These are phyloP conservation scores for Amphirosellinia nigrospora DNA, from an alignment of 495 filamentous ascomycete genomes.

Conservation along the genomic window DNA sequence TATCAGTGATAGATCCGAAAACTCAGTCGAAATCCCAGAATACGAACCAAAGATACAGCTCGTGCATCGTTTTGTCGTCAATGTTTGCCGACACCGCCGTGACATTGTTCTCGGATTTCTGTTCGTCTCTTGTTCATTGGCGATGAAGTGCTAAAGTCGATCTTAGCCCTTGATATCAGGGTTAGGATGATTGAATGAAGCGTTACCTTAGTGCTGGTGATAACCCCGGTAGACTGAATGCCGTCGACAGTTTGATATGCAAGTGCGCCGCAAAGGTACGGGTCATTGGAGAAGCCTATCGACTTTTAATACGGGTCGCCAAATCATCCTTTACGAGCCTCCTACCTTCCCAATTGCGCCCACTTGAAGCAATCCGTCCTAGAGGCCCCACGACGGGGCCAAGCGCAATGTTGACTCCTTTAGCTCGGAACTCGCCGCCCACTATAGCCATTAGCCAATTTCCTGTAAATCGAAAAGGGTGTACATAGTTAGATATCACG, in stretches of 20 bases:
- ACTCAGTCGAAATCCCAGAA: constrained; percentile 35
- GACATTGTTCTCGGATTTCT: constrained; percentile 54
- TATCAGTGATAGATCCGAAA: background rate
- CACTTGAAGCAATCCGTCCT: constrained; percentile 58
- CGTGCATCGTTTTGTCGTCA: constrained; percentile 72
- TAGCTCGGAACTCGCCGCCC: constrained; percentile 61
- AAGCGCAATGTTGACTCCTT: constrained; percentile 71
- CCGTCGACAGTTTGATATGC: constrained; percentile 54
- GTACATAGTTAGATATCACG: constrained; percentile 32
- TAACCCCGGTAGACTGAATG: constrained; percentile 60
- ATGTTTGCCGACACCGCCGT: constrained; percentile 65
- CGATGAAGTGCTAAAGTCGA: constrained; percentile 61
- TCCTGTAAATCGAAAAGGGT: background rate
- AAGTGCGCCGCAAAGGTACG: constrained; percentile 55
- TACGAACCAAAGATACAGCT: constrained; percentile 69
- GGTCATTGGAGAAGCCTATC: constrained; percentile 55
- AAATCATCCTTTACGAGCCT: background rate
- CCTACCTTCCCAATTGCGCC: constrained; percentile 63
- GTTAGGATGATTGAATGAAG: background rate
- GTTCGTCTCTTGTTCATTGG: constrained; percentile 70
- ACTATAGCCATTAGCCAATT: constrained; percentile 23
- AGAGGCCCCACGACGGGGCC: constrained; percentile 68
- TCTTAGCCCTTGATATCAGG: constrained; percentile 19
- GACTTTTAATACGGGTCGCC: background rate
- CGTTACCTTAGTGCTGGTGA: constrained; percentile 58